A percentile compares a stretch with the other conserved stretches of the same genome.
Conservation (phyloP, 1,139 yeast species). For the Chernovozyma aurita region DNA sequence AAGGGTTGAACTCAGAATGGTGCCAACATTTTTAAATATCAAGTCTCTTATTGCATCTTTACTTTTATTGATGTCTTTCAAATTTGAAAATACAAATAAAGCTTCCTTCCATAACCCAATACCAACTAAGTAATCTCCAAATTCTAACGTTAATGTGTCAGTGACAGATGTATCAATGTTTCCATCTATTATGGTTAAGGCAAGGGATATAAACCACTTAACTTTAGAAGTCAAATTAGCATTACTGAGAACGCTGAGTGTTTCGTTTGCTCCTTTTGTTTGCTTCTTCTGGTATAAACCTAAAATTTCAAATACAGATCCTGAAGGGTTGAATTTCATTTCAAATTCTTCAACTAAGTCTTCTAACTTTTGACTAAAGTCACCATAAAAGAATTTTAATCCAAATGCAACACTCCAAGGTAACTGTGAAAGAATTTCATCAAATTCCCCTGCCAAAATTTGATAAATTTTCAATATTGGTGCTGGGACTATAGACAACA, state of each 20-base stretch:
- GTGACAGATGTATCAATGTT: slow-evolving; percentile 7
- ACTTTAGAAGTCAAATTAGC: slow-evolving; percentile 25
- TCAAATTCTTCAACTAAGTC: slow-evolving; percentile 26
- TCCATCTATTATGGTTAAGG: slow-evolving; percentile 28
- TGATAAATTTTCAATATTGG: slow-evolving; percentile 57
- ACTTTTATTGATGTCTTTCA: slow-evolving; percentile 40
- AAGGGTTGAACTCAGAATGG: slow-evolving; percentile 25
- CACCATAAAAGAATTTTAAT: slow-evolving; percentile 57
- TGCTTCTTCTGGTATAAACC: slow-evolving; percentile 14
- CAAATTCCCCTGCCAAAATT: slow-evolving; percentile 56
- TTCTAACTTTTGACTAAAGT: slow-evolving; percentile 40
- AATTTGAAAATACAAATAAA: slow-evolving; percentile 54
- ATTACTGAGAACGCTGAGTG: slow-evolving; percentile 8
- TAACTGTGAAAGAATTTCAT: slow-evolving; percentile 39
- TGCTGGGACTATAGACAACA: slow-evolving; percentile 43
- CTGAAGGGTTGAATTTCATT: slow-evolving; percentile 1
- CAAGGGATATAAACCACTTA: slow-evolving; percentile 54
- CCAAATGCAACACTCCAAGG: slow-evolving; percentile 69
- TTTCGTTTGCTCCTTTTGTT: slow-evolving; percentile 6
- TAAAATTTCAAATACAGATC: slow-evolving; percentile 20
- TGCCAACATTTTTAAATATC: slow-evolving; percentile 43
- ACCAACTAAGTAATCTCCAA: slow-evolving; percentile 51
- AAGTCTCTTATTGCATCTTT: slow-evolving; percentile 37
- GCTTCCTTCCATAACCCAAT: slow-evolving; percentile 56
- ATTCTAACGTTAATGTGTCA: slow-evolving; percentile 43